Evolutionary conservation across 441 rosid species (phyloP).

Genomic region (Populus hybrid): DNA sequence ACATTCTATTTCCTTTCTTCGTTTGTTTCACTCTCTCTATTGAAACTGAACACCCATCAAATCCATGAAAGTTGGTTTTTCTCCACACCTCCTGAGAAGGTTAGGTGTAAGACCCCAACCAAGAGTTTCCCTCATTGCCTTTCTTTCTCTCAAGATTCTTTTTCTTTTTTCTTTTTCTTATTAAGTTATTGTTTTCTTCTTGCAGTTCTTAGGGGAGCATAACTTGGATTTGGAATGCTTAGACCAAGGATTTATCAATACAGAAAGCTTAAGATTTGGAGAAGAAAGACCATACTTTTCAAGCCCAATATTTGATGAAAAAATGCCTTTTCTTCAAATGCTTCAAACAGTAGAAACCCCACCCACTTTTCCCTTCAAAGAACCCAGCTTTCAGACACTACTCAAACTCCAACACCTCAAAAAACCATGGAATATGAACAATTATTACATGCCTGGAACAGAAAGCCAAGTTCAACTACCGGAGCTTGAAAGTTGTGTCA

Average conservation of each 20-base stretch:
- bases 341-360: conserved; percentile 56
- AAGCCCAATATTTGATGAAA: conserved; percentile 44
- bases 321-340: conserved; percentile 66
- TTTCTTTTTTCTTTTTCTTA: neutral
- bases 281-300: conserved; percentile 27
- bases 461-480: conserved; percentile 38
- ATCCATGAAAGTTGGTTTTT: conserved; percentile 8
- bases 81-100: neutral
- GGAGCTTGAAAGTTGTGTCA: conserved; percentile 58
- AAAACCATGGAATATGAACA: conserved; percentile 46
- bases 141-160: neutral
- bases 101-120: conserved; percentile 13
- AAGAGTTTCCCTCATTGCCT: conserved; percentile 14
- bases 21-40: conserved; percentile 30
- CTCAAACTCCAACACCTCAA: conserved; percentile 55
- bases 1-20: conserved; percentile 37
- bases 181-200: conserved; percentile 16
- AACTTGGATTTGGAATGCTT: conserved; percentile 38
- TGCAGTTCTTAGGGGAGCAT: conserved; percentile 54
- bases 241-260: conserved; percentile 28
- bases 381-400: conserved; percentile 58
- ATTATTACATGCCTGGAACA: conserved; percentile 24
- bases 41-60: conserved; percentile 35
- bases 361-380: conserved; percentile 38
- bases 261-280: conserved; percentile 34